Evolutionary conservation across 1,139 yeast genomes (phyloP).

Genomic region (Sugiyamaella neomexicana): DNA sequence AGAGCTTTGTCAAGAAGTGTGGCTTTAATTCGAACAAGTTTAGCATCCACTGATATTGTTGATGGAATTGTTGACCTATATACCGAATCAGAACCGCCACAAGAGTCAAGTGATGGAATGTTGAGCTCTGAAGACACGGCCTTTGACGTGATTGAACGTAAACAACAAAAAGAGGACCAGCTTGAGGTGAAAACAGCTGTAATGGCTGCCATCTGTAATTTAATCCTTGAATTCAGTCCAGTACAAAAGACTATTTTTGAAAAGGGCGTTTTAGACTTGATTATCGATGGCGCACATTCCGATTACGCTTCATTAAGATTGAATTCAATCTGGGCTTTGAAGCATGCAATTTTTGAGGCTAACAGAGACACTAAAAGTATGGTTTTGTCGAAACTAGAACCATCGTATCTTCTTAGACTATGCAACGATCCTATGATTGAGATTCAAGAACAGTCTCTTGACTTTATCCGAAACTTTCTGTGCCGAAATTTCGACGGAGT

Average conservation of each 20-base stretch:
- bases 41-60: conserved; percentile 58
- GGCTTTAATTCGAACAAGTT: conserved; percentile 63
- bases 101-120: conserved; percentile 32
- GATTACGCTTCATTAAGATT: conserved; percentile 43
- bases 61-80: conserved; percentile 49
- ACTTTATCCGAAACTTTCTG: conserved; percentile 71
- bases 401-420: conserved; percentile 52
- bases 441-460: conserved; percentile 67
- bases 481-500: conserved; percentile 62
- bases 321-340: conserved; percentile 56
- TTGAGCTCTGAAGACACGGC: conserved; percentile 18
- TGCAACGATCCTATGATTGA: conserved; percentile 52
- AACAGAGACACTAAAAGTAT: conserved; percentile 38
- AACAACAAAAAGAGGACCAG: conserved; percentile 37
- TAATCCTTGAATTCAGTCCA: conserved; percentile 78
- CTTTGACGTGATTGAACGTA: conserved; percentile 22
- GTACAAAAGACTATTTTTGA: conserved; percentile 59
- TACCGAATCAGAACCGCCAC: conserved; percentile 18
- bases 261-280: conserved; percentile 53
- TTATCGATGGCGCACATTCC: conserved; percentile 44
- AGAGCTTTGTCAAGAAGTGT: conserved; percentile 78
- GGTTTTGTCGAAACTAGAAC: conserved; percentile 48
- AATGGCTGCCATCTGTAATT: conserved; percentile 71
- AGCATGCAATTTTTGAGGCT: conserved; percentile 53
- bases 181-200: conserved; percentile 56